Percentiles rank a stretch among this genome's conserved stretches.
These are phyloP conservation scores for Aspergillus pseudoglaucus DNA, from an alignment of 2,329 filamentous ascomycete species.

Conservation along the genomic window DNA sequence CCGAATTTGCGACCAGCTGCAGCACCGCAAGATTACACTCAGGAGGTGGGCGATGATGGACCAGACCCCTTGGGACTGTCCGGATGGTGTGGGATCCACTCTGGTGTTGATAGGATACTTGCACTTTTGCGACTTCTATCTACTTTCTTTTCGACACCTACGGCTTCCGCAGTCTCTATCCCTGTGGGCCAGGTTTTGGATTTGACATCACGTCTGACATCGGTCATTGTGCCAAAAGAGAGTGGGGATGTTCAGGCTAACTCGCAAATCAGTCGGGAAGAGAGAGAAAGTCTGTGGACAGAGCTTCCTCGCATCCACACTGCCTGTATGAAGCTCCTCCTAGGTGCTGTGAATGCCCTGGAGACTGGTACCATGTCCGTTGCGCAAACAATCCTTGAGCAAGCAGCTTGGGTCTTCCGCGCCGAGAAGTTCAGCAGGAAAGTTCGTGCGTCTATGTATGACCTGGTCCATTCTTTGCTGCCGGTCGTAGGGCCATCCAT, in stretches of 20 bases:
- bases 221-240: constrained; percentile 51
- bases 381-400: constrained; percentile 61
- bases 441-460: constrained; percentile 58
- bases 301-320: constrained; percentile 68
- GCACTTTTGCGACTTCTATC: constrained; percentile 61
- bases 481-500: constrained; percentile 59
- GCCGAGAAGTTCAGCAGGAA: constrained; percentile 44
- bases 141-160: constrained; percentile 57
- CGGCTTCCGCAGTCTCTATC: constrained; percentile 59
- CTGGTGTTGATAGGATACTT: constrained; percentile 63
- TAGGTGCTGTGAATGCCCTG: constrained; percentile 53
- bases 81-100: constrained; percentile 66
- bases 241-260: constrained; percentile 56
- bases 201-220: constrained; percentile 62
- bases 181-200: constrained; percentile 64
- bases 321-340: constrained; percentile 59
- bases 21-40: constrained; percentile 31
- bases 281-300: constrained; percentile 71
- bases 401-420: constrained; percentile 64
- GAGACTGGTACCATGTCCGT: constrained; percentile 53
- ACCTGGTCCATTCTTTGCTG: constrained; percentile 53
- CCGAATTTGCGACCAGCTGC: constrained; percentile 29
- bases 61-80: constrained; percentile 49
- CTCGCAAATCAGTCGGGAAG: constrained; percentile 67
- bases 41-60: constrained; percentile 31